Percentiles rank a stretch among this genome's conserved stretches.
These are phyloP conservation scores for Mucor lusitanicus DNA, from an alignment of 371 early-diverging fungal species.

Conservation along the genomic window DNA sequence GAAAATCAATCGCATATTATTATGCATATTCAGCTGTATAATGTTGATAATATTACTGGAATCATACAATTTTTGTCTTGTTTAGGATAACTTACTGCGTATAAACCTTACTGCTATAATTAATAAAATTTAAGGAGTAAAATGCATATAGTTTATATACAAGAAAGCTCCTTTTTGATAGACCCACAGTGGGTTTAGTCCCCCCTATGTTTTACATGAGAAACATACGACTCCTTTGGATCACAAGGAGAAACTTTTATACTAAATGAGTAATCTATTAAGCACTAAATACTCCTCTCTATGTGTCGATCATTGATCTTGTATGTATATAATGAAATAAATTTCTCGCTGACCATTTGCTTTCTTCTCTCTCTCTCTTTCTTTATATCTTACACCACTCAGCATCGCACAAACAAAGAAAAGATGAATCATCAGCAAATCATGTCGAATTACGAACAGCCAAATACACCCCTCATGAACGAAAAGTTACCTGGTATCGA, in stretches of 20 bases:
- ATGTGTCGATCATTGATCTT: slow-evolving; percentile 3
- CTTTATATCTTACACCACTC: neutral
- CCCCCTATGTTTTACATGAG: neutral
- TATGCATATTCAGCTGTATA: neutral
- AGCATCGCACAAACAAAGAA: neutral
- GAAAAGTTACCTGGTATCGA: slow-evolving; percentile 39
- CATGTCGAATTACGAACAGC: slow-evolving; percentile 18
- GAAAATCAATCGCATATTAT: neutral
- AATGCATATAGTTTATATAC: neutral
- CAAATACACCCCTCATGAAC: slow-evolving; percentile 19
- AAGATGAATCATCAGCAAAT: slow-evolving; percentile 6
- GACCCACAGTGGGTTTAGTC: neutral
- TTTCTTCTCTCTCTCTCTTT: neutral
- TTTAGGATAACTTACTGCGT: neutral
- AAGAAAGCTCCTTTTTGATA: neutral
- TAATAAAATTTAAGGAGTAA: slow-evolving; percentile 2
- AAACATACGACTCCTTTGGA: neutral
- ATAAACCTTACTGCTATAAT: slow-evolving; percentile 1
- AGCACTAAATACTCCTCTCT: neutral
- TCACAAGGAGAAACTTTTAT: neutral
- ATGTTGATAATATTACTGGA: neutral
- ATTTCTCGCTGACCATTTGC: neutral
- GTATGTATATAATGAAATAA: neutral
- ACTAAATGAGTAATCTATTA: neutral
- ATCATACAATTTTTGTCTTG: neutral